Conservation (phyloP, 495 filamentous ascomycete species). For the Penicillium goetzii region DNA sequence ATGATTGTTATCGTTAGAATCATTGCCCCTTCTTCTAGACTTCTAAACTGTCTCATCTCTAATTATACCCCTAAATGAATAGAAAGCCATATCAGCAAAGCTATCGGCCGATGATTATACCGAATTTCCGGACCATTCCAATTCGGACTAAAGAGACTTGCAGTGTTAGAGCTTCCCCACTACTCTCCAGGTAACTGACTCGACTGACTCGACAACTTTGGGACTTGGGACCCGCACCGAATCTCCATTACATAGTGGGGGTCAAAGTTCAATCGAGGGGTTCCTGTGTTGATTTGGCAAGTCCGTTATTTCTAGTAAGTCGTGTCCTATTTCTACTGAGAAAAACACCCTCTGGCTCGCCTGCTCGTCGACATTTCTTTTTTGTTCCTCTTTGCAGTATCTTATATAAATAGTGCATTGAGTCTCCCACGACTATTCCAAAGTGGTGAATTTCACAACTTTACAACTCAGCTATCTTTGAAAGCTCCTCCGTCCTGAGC, state of each 20-base stretch:
- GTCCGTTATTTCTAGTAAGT: background rate
- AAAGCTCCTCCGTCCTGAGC: background rate
- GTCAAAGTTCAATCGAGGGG: slow-evolving; percentile 1
- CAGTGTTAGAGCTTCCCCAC: background rate
- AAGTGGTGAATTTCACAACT: background rate
- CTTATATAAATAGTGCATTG: background rate
- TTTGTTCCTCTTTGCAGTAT: background rate
- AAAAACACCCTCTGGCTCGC: background rate
- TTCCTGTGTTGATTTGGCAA: background rate
- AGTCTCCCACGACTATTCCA: background rate
- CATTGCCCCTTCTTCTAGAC: background rate
- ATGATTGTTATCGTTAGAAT: background rate
- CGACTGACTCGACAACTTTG: background rate
- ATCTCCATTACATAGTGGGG: background rate
- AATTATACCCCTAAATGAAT: background rate
- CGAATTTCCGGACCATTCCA: background rate
- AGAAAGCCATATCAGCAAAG: background rate
- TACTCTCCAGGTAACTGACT: background rate
- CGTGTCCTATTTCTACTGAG: background rate
- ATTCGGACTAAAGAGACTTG: background rate
- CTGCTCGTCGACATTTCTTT: background rate
- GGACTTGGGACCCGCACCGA: background rate
- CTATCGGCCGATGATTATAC: background rate
- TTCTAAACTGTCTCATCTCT: background rate
- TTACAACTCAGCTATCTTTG: background rate